Evolutionary conservation across 108 stramenopile species (phyloP).

Genomic region (Skeletonema tropicum): DNA sequence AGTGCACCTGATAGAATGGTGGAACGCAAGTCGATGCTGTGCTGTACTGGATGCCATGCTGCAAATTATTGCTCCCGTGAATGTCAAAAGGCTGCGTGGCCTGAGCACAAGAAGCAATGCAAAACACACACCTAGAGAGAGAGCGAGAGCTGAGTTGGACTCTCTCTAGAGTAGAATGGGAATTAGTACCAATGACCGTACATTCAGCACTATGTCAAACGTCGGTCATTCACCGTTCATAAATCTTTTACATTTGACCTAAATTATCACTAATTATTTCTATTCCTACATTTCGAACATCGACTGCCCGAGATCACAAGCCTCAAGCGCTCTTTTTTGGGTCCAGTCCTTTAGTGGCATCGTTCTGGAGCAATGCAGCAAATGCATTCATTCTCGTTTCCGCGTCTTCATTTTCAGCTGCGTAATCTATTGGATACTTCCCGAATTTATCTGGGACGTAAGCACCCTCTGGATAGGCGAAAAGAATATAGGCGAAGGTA

Average conservation of each 20-base stretch:
- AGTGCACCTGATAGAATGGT: neutral
- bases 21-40: neutral
- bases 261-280: no score
- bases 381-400: constrained; percentile 15
- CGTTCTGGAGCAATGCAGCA: constrained; percentile 16
- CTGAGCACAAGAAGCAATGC: neutral
- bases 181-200: neutral
- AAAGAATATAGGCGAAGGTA: constrained; percentile 18
- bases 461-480: constrained; percentile 32
- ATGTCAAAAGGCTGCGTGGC: neutral
- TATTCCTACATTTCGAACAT: no score
- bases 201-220: no score
- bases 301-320: no score
- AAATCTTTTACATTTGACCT: no score
- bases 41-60: neutral
- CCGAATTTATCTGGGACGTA: constrained; percentile 14
- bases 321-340: no score
- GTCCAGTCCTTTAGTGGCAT: neutral
- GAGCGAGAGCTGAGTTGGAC: neutral
- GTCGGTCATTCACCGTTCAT: no score
- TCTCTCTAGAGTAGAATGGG: neutral
- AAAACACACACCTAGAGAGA: neutral
- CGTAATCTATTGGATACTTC: constrained; percentile 2
- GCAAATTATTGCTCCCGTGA: neutral
- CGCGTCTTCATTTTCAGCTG: neutral